Evolutionary conservation across 1,284 basidiomycete species (phyloP), one percentile per base, ranked within the genome.

Genomic region (Peniophora sp.): DNA sequence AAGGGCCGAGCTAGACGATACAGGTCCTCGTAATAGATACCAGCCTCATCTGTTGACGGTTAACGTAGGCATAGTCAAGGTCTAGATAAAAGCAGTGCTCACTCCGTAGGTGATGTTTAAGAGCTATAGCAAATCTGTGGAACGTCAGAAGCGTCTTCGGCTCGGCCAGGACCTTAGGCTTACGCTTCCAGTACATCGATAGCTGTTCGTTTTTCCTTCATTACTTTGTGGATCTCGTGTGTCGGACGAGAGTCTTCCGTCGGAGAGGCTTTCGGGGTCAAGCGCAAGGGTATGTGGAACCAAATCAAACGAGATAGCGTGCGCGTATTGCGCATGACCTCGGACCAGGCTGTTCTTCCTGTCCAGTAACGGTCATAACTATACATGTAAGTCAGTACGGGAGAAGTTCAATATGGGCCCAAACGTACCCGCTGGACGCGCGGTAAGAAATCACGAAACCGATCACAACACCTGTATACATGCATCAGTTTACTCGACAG

Each of bases 391-490:
- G 46, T 46, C 38, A 8, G 38, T 17, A 6, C 38, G n/a, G 5
- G 19, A 41, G 8, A 20, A 6, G 27, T 6, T 5, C 27, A 49
- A 47, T 51, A 11, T 19, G n/a, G 25, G 48, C 48, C 27, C n/a
- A 24, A 1, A 61, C 70, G 25, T 54, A 79, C 74, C 80, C 81
- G 52, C 75, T 80, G 44, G 68, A 73, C 1, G 80, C 79, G 35
- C 81, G 74, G 63, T 83, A 84, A 0, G 81, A 82, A 49, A 86
- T 82, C 2, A 84, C 81, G 59, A 85, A 85, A 57, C 83, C 82
- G 54, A 85, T 81, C 3, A 84, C 78, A n/a, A 84, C 79, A 71
- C 81, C 80, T 73, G 46, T n/a, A 45, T 35, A 34, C 23, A 12
- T 14, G 35, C 19, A 17, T 34, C 9, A 53, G n/a, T 24, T 24